These are phyloP conservation scores for Passiflora organensis DNA, from an alignment of 345 rosid species.

Conservation along the genomic window DNA sequence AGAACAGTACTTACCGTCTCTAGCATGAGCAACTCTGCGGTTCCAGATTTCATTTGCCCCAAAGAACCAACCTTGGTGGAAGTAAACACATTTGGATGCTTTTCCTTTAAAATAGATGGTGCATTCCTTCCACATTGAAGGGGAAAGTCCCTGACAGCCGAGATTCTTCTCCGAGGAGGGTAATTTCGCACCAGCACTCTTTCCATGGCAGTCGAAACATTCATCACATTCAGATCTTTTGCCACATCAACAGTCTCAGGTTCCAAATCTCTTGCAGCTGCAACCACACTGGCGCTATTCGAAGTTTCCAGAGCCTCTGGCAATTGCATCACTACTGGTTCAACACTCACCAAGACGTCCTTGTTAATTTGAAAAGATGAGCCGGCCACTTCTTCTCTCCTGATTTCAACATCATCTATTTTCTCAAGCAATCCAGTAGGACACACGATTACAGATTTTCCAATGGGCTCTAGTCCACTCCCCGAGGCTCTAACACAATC, in stretches of 20 bases:
- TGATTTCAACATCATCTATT: constrained; percentile 2
- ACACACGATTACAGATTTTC: neutral
- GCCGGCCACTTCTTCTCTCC: constrained; percentile 8
- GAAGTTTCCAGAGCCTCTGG: constrained; percentile 2
- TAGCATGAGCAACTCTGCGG: constrained; percentile 7
- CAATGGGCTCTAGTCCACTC: constrained; percentile 8
- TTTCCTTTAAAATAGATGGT: constrained; percentile 16
- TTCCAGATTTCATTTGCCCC: constrained; percentile 18
- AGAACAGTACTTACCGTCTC: constrained; percentile 15
- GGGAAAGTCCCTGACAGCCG: constrained; percentile 52
- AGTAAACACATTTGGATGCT: constrained; percentile 7
- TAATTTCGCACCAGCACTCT: constrained; percentile 17
- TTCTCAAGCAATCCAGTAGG: neutral
- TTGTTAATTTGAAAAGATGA: neutral
- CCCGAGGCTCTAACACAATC: no score
- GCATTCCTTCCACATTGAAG: constrained; percentile 44
- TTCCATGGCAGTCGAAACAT: constrained; percentile 13
- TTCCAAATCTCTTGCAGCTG: constrained; percentile 4
- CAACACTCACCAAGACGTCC: constrained; percentile 2
- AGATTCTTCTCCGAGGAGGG: constrained; percentile 43
- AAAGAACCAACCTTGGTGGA: constrained; percentile 13
- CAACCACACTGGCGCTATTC: constrained; percentile 5
- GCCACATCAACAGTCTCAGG: constrained; percentile 7
- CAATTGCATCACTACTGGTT: neutral
- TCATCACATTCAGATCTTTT: constrained; percentile 8